Base-by-base conservation (phyloP, 129 eudicot genomes). In the Centrapalus pauciflorus region DNA sequence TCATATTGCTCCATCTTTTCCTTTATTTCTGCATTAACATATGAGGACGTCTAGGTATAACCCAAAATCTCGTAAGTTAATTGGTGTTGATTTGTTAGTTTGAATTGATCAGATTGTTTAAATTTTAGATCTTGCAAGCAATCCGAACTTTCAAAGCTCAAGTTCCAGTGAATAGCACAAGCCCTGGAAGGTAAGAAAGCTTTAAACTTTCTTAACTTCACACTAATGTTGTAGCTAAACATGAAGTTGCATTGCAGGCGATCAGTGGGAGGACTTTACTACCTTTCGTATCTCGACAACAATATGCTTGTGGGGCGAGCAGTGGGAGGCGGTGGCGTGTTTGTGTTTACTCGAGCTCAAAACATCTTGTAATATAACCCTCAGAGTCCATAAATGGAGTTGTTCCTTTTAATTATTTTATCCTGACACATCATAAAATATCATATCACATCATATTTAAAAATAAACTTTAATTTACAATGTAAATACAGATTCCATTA, bases 251-350 rank as follows among this genome's bases (percentile, higher is more conserved):
- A 28, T 51, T 41, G 57, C 84, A 83, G 98, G 77, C 88, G 70
- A 34, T 69, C 87, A 17, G 90, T 89, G 11, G 99, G 99, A 58
- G 96, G 99, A 38, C 66, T 89, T 37, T 93, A 93, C 75, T 93
- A 93, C 73, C 86, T 93, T 20, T 89, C 96, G 9, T 93, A 89
- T 73, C 75, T 92, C 21, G 99, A 93, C 56, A 66, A 35, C 59
- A 84, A 93, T 68, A 93, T 93, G 95, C 95, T 88, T 55, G 59
- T 88, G 67, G 98, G 98, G 11, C 90, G 98, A 41, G 84, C 96
- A 20, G 92, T 89, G 62, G 98, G 95, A 62, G 90, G 90, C 30
- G 98, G 99, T 26, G 96, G 96, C 3, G 86, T 88, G 2, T 93
- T 93, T 56, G 78, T 88, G 13, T 86, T 93, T 79, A 79, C 96